Conservation (phyloP, 2,329 filamentous ascomycete genomes). For the Knufia fluminis region DNA sequence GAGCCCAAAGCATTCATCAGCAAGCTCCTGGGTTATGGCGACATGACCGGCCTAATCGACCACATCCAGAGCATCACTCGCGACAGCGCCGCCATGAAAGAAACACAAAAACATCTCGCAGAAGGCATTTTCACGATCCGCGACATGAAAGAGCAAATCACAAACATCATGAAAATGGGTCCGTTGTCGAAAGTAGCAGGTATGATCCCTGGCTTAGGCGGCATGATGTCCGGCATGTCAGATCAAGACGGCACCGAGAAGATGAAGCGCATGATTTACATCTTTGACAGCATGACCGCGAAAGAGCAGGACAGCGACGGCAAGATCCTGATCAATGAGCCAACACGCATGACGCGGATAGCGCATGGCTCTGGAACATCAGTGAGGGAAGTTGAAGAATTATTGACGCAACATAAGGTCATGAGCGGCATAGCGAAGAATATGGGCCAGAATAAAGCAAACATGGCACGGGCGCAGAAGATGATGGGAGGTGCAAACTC, state of each 20-base stretch:
- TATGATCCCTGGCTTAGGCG: slow-evolving; percentile 93
- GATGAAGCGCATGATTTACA: slow-evolving; percentile 96
- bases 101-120: slow-evolving; percentile 97
- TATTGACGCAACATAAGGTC: slow-evolving; percentile 96
- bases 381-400: slow-evolving; percentile 87
- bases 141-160: slow-evolving; percentile 87
- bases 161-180: slow-evolving; percentile 99
- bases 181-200: slow-evolving; percentile 94
- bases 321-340: slow-evolving; percentile 87
- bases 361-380: slow-evolving; percentile 83
- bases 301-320: slow-evolving; percentile 94
- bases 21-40: slow-evolving; percentile 93
- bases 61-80: slow-evolving; percentile 93
- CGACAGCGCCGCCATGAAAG: slow-evolving; percentile 69
- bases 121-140: slow-evolving; percentile 94
- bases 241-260: slow-evolving; percentile 93
- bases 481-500: slow-evolving; percentile 86
- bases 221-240: slow-evolving; percentile 84
- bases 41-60: slow-evolving; percentile 89
- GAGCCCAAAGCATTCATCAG: slow-evolving; percentile 86
- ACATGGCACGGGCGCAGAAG: slow-evolving; percentile 87
- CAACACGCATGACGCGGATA: slow-evolving; percentile 83
- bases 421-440: slow-evolving; percentile 99
- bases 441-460: slow-evolving; percentile 95
- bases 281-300: slow-evolving; percentile 95